Base-by-base conservation (phyloP, 768 basidiomycete genomes). In the Amyloporia xantha region DNA sequence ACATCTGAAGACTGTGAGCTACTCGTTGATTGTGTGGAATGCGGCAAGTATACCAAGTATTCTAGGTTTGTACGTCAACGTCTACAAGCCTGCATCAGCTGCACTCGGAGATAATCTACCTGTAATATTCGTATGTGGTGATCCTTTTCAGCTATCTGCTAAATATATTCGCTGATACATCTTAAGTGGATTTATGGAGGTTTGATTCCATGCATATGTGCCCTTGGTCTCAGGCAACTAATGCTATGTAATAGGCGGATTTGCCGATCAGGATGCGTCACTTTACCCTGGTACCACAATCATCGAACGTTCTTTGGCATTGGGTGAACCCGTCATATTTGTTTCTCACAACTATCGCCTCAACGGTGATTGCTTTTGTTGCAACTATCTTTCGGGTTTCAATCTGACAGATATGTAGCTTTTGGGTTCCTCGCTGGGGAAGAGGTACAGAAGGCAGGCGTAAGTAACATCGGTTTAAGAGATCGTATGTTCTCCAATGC, bases 281-380 rank as follows among this genome's bases (percentile, higher is more conserved):
- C 19, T 20, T 1, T 24, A 36, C n/a, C 37, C 48, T 17, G 51
- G 40, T 2, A 26, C 25, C 4, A 30, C 27, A 20, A 13, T 52
- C 1, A 40, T 52, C 2, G 45, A 41, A 25, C 67, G 72, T 11
- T 78, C 77, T 0, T 64, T 73, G 10, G 58, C 59, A 0, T 53
- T 78, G 15, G 66, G 64, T 1, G 55, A 64, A 44, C 76, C 76
- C 1, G 66, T 76, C 15, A 60, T 80, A 23, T 78, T 72, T 52
- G 77, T 79, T 15, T 73, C 71, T 51, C 69, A 77, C 62, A 79
- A 79, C 54, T 79, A 80, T 45, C 50, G 41, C n/a, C 35, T 43
- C 11, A 43, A 49, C 17, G 50, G 50, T 48, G 15, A 38, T 6
- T 6, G 1, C 4, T 2, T 5, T 19, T n/a, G 37, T 10, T 23